Evolutionary conservation across 805 yeast genomes (phyloP).

Genomic region (Kuraishia capsulata): DNA sequence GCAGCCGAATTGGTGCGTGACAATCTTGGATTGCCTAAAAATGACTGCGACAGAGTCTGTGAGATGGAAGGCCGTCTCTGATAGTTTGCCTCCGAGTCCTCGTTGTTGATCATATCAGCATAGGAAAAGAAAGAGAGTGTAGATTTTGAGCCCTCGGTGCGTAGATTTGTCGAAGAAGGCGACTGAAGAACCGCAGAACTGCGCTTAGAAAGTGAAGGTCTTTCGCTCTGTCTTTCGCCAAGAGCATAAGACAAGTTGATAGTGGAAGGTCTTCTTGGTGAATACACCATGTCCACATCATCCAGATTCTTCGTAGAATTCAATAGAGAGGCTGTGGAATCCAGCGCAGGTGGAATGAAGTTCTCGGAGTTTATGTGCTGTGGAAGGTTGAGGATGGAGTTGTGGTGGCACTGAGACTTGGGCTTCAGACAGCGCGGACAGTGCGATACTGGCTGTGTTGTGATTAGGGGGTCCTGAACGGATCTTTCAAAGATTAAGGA

Average conservation of each 20-base stretch:
- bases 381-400: conserved; percentile 23
- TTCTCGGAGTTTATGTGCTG: conserved; percentile 36
- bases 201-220: conserved; percentile 2
- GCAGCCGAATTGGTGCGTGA: conserved; percentile 2
- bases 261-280: conserved; percentile 43
- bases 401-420: conserved; percentile 3
- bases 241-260: conserved; percentile 28
- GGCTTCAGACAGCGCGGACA: conserved; percentile 6
- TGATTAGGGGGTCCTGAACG: conserved; percentile 45
- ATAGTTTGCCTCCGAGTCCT: conserved; percentile 35
- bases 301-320: conserved; percentile 33
- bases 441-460: conserved; percentile 5
- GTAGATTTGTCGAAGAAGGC: background rate
- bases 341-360: conserved; percentile 47
- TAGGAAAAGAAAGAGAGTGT: conserved; percentile 56
- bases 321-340: conserved; percentile 34
- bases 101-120: conserved; percentile 70
- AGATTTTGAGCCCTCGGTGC: conserved; percentile 18
- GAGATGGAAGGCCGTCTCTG: conserved; percentile 54
- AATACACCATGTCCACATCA: conserved; percentile 36
- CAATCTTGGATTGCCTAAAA: background rate
- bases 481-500: conserved; percentile 58
- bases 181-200: background rate
- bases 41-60: conserved; percentile 20
- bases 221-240: conserved; percentile 20